phyloP scores from a whole-genome alignment of 176 grass and related monocot species.

The Oryza brachyantha region DNA sequence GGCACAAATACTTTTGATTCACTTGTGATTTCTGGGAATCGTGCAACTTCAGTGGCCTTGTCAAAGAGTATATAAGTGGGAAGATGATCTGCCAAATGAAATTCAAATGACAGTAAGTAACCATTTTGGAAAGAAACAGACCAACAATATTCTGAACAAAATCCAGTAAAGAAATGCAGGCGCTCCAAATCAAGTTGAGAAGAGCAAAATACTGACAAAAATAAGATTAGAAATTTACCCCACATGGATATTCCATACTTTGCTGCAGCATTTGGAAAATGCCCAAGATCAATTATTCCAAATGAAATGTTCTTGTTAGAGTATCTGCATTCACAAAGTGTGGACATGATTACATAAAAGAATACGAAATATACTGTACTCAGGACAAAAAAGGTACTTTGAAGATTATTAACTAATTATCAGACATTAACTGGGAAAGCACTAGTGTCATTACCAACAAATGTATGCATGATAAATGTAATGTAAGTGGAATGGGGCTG shows the following conservation, averaged over 20 bases:
- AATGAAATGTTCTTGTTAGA: slow-evolving; percentile 93
- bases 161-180: slow-evolving; percentile 19
- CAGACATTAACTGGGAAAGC: slow-evolving; percentile 13
- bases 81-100: slow-evolving; percentile 74
- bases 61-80: slow-evolving; percentile 97
- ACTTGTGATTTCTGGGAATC: slow-evolving; percentile 71
- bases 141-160: not conserved
- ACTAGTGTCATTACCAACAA: slow-evolving; percentile 11
- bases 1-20: slow-evolving; percentile 68
- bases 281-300: slow-evolving; percentile 92
- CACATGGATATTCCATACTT: slow-evolving; percentile 90
- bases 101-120: slow-evolving; percentile 22
- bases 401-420: slow-evolving; percentile 20
- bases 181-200: slow-evolving; percentile 16
- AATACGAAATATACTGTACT: slow-evolving; percentile 17
- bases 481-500: not conserved
- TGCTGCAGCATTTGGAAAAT: slow-evolving; percentile 93
- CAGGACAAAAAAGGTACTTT: slow-evolving; percentile 10
- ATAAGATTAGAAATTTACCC: slow-evolving; percentile 47
- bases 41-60: slow-evolving; percentile 65
- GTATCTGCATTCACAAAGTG: slow-evolving; percentile 58
- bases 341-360: not conserved
- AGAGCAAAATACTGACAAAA: slow-evolving; percentile 7
- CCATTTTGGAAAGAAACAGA: not conserved
- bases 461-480: slow-evolving; percentile 18